Conservation (phyloP, 139 green algal genomes). For the Klebsormidium nitens region DNA sequence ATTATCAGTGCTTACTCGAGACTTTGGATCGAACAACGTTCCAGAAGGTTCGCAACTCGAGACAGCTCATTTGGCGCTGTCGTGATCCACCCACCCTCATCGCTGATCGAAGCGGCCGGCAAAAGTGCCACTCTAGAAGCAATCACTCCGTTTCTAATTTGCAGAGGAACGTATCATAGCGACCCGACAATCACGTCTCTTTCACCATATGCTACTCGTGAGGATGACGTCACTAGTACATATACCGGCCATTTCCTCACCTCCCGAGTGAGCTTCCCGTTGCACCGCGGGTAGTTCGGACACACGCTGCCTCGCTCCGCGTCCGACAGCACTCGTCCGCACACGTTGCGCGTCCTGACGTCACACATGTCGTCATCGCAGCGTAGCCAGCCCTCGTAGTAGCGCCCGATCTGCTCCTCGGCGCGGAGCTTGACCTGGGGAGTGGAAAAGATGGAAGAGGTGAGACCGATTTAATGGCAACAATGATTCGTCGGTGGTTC, state of each 20-base stretch:
- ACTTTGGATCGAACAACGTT: too few species aligned
- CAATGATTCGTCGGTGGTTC: too few species aligned
- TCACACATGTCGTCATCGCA: conserved; percentile 39
- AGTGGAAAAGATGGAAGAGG: background rate
- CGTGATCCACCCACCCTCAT: background rate
- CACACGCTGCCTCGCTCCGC: conserved; percentile 8
- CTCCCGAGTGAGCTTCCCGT: conserved; percentile 22
- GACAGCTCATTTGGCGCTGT: background rate
- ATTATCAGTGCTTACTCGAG: too few species aligned
- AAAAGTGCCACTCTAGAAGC: background rate
- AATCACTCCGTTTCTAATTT: background rate
- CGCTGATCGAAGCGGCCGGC: background rate
- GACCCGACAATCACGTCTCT: background rate
- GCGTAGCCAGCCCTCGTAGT: conserved; percentile 31
- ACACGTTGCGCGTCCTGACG: conserved; percentile 16
- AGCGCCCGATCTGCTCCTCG: conserved; percentile 25
- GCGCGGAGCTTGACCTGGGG: conserved; percentile 40
- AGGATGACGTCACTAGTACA: background rate
- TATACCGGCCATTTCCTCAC: background rate
- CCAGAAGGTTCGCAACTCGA: too few species aligned
- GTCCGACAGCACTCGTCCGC: conserved; percentile 16
- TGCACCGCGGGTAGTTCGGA: conserved; percentile 29
- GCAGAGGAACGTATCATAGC: background rate
- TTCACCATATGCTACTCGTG: background rate
- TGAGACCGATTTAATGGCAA: too few species aligned